Base-by-base conservation (phyloP, 352 stramenopile genomes). In the Phytophthora lateralis region DNA sequence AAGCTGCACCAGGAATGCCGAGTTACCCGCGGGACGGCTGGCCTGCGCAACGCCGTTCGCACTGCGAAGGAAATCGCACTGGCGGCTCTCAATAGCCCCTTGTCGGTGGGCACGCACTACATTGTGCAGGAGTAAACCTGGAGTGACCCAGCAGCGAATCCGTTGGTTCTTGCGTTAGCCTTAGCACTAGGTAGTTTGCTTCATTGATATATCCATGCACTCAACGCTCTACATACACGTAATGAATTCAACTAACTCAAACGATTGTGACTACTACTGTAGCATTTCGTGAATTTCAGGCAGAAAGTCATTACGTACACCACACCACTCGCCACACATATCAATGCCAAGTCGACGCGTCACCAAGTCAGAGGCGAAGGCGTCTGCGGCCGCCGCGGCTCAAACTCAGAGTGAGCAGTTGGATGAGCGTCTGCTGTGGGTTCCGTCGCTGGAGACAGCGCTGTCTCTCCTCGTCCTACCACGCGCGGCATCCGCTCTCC, bases 91-190 rank as follows among this genome's bases (percentile, higher is more conserved):
- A 71, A 82, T 20, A 98, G 95, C 61, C 71, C 69, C 11, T 47
- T 84, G 41, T 97, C 88, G 6, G 80, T 94, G 35, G 95, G 95
- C 49, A 95, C 91, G 15, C 95, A 98, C 82, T 98, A 89, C 66
- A 76, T 98, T 14, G 69, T 89, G 42, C 52, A 77, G 18, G 78
- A 91, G 39, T 70, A 60, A 55, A 38, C 18, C 14, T 47, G 30
- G 20, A 17, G 12, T 39, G 14, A 2, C 7, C 27, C 6, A 30
- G 27, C 27, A 30, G 27, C 27, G 27, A 30, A 29, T 29, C 26
- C 26, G 26, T 29, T 7, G 26, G 26, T 29, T 29, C 26, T 29
- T 29, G 27, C 7, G n/a, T n/a, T n/a, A n/a, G n/a, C n/a, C n/a
- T n/a, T n/a, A n/a, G n/a, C n/a, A n/a, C n/a, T n/a, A n/a, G 26